Conservation (phyloP, 176 grass and related monocot species). For the Oryza nivara region DNA sequence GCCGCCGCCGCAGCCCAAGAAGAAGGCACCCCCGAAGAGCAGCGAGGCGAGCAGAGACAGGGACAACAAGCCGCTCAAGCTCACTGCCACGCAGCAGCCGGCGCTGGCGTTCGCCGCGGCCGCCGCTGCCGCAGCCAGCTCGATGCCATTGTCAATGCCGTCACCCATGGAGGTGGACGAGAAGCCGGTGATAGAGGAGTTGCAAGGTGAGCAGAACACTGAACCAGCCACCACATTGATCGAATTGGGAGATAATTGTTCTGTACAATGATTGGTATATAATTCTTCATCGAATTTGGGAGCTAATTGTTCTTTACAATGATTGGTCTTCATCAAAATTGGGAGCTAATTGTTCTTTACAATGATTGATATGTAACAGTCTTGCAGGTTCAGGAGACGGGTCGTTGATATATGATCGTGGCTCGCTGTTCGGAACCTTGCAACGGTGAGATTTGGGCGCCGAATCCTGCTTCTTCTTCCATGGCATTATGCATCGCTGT, state of each 20-base stretch:
- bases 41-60: constrained; percentile 43
- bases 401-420: neutral
- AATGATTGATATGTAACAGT: constrained; percentile 17
- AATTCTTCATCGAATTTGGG: neutral
- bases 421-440: constrained; percentile 45
- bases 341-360: neutral
- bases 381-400: constrained; percentile 32
- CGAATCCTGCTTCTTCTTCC: constrained; percentile 17
- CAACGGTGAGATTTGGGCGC: constrained; percentile 24
- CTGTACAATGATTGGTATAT: constrained; percentile 16
- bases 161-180: constrained; percentile 42
- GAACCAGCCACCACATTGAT: neutral
- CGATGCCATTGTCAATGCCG: constrained; percentile 32
- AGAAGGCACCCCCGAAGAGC: constrained; percentile 42
- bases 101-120: constrained; percentile 46
- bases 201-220: constrained; percentile 33
- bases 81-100: constrained; percentile 48
- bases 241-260: neutral
- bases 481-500: constrained; percentile 19
- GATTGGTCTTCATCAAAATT: neutral
- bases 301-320: constrained; percentile 11
- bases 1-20: constrained; percentile 21
- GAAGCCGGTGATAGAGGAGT: constrained; percentile 20
- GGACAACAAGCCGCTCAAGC: constrained; percentile 55
- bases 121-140: constrained; percentile 16